Evolutionary conservation across 495 filamentous ascomycete species (phyloP).

Genomic region (Daldinia concentrica): DNA sequence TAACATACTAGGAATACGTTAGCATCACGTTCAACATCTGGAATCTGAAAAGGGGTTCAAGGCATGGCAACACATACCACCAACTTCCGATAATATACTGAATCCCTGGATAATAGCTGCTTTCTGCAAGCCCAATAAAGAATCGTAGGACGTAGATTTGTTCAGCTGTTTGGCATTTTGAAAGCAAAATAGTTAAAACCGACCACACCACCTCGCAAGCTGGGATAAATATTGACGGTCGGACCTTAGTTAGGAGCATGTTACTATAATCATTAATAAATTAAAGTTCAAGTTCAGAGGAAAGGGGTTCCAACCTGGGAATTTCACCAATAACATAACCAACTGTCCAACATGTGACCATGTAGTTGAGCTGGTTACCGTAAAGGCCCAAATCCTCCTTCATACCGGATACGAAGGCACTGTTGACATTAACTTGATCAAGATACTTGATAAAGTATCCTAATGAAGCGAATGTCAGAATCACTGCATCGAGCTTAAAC

Average conservation of each 20-base stretch:
- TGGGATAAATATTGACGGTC: constrained; percentile 69
- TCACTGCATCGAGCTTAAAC: constrained; percentile 66
- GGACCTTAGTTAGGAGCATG: constrained; percentile 54
- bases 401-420: constrained; percentile 67
- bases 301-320: constrained; percentile 51
- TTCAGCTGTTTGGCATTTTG: constrained; percentile 55
- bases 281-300: constrained; percentile 31
- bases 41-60: constrained; percentile 41
- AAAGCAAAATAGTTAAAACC: constrained; percentile 59
- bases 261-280: constrained; percentile 40
- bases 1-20: constrained; percentile 22
- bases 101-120: constrained; percentile 58
- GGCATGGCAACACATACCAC: constrained; percentile 56
- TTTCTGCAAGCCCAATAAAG: constrained; percentile 64
- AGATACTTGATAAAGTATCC: constrained; percentile 69
- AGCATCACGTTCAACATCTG: constrained; percentile 2
- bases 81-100: constrained; percentile 62
- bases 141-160: constrained; percentile 68
- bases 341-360: constrained; percentile 67
- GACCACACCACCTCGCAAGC: constrained; percentile 65
- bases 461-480: constrained; percentile 64
- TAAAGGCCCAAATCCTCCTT: constrained; percentile 68
- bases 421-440: constrained; percentile 67
- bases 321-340: constrained; percentile 72
- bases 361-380: constrained; percentile 62